Base-by-base conservation (phyloP, 1,284 basidiomycete species). In the Trametes pubescens region DNA sequence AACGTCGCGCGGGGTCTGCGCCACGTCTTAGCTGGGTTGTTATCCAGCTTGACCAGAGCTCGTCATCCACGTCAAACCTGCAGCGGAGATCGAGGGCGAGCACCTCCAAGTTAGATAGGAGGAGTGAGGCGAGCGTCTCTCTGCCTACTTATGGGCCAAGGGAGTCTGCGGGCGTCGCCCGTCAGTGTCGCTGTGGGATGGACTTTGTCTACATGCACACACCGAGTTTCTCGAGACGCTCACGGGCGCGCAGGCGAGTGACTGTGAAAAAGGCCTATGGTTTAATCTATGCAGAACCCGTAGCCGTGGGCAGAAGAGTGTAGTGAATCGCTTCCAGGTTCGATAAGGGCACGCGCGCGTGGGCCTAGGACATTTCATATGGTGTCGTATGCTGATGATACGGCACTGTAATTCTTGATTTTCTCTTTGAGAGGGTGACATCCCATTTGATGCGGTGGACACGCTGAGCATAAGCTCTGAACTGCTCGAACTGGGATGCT, bases 31-130 rank as follows among this genome's bases (percentile, higher is more conserved):
- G 37, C 37, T 9, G 6, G 34, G 13, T 35, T 7, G 34, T 13
- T 13, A 35, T n/a, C n/a, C n/a, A n/a, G n/a, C n/a, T n/a, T n/a
- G n/a, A n/a, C n/a, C n/a, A n/a, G n/a, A 53, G n/a, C 5, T 18
- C 14, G 54, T 60, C 54, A 49, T 60, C 54, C 24, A 60, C 16
- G 44, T 51, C 48, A 24, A 54, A 64, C 2, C 58, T 58, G 43
- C 62, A 64, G 32, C 21, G 14, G 40, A 60, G 29, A 40, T 48
- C 21, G 24, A 64, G 54, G 13, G 48, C 18, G 34, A 64, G 29
- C 34, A 26, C 48, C 10, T 24, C 14, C 14, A 64, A 21, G 14
- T 2, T 6, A 11, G 43, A 21, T 24, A 59, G 16, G 8, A 38
- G n/a, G 10, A 64, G 40, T 7, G 58, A 49, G 9, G 14, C 18